phyloP scores from a whole-genome alignment of 2,329 filamentous ascomycete species.

The Thermomyces lanuginosus region DNA sequence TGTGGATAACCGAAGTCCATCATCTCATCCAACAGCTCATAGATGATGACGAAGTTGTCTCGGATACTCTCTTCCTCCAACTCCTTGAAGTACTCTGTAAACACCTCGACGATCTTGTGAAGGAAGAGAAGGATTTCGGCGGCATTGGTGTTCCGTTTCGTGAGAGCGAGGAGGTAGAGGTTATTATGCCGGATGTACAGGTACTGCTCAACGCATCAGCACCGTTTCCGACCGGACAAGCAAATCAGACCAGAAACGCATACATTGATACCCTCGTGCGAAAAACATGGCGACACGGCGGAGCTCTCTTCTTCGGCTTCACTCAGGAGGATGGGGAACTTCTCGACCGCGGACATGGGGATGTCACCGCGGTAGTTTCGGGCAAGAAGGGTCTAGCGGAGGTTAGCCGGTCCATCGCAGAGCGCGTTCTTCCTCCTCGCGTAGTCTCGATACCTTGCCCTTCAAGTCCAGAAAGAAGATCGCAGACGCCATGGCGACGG shows the following conservation, averaged over 20 bases:
- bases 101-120: constrained; percentile 95
- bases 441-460: constrained; percentile 65
- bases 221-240: constrained; percentile 3
- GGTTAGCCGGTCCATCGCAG: constrained; percentile 10
- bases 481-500: constrained; percentile 70
- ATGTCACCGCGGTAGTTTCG: constrained; percentile 98
- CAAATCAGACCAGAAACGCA: constrained; percentile 19
- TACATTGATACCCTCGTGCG: constrained; percentile 95
- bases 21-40: constrained; percentile 98
- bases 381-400: constrained; percentile 72
- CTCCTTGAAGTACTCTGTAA: constrained; percentile 99
- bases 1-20: constrained; percentile 99
- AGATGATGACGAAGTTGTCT: constrained; percentile 98
- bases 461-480: constrained; percentile 98
- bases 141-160: constrained; percentile 97
- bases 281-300: constrained; percentile 93
- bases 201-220: constrained; percentile 42
- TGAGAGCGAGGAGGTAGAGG: constrained; percentile 91
- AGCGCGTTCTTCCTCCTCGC: background rate
- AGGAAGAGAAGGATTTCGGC: constrained; percentile 96
- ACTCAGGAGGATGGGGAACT: constrained; percentile 86
- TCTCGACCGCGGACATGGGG: constrained; percentile 97
- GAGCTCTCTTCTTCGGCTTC: constrained; percentile 99
- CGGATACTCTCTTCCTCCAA: constrained; percentile 96
- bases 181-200: constrained; percentile 99